These are phyloP conservation scores for Chernovozyma aurita DNA, from an alignment of 1,139 yeast species.

Conservation along the genomic window DNA sequence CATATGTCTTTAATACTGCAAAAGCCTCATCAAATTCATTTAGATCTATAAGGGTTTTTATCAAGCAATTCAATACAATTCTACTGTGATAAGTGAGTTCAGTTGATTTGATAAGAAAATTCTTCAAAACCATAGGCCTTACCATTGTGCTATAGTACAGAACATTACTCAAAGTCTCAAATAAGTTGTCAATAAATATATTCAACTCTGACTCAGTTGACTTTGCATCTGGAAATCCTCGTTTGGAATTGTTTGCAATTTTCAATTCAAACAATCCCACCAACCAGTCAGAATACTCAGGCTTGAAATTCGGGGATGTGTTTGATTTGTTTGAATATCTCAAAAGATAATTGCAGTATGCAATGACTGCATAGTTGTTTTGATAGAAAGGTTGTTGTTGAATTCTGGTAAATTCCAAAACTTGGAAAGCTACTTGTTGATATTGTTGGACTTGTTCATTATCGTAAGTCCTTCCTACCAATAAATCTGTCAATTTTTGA, in stretches of 20 bases:
- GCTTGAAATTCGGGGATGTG: slow-evolving; percentile 21
- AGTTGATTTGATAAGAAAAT: slow-evolving; percentile 27
- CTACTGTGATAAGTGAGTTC: slow-evolving; percentile 38
- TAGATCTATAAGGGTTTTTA: slow-evolving; percentile 31
- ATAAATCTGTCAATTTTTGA: slow-evolving; percentile 19
- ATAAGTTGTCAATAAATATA: slow-evolving; percentile 32
- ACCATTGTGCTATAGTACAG: slow-evolving; percentile 19
- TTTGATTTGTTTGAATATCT: slow-evolving; percentile 20
- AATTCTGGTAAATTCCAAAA: slow-evolving; percentile 9
- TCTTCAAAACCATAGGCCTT: slow-evolving; percentile 27
- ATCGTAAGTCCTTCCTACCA: slow-evolving; percentile 21
- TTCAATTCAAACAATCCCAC: slow-evolving; percentile 14
- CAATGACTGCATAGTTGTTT: slow-evolving; percentile 24
- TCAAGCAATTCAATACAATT: slow-evolving; percentile 28
- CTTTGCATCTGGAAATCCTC: slow-evolving; percentile 33
- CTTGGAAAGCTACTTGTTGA: background rate
- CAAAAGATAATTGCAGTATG: slow-evolving; percentile 28
- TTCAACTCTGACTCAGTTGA: slow-evolving; percentile 17
- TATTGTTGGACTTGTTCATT: slow-evolving; percentile 6
- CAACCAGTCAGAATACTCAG: slow-evolving; percentile 28
- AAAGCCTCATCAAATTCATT: slow-evolving; percentile 42
- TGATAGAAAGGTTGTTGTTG: slow-evolving; percentile 19
- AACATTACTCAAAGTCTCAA: slow-evolving; percentile 25
- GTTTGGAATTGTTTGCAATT: slow-evolving; percentile 13
- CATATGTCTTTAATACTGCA: slow-evolving; percentile 39